phyloP scores from a whole-genome alignment of 176 grass and related monocot species.

The Paspalum vaginatum region DNA sequence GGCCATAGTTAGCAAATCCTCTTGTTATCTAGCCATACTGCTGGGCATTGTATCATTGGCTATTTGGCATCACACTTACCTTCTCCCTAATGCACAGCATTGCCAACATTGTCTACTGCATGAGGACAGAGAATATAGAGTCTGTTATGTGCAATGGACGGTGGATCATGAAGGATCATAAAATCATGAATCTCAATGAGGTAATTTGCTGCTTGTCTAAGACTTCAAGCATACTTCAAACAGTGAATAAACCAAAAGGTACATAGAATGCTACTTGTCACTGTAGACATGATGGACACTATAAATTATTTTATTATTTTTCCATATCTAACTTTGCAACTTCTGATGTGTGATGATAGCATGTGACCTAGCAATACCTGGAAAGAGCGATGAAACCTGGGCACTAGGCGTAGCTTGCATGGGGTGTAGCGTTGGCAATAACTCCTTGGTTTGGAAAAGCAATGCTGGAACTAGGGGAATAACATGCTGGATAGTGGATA shows the following conservation, averaged over 20 bases:
- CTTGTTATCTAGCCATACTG: not conserved
- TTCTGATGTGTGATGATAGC: not conserved
- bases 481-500: not conserved
- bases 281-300: not conserved
- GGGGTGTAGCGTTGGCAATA: not conserved
- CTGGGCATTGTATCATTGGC: not conserved
- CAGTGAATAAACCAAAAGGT: not conserved
- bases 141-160: conserved; percentile 64
- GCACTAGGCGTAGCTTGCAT: not conserved
- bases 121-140: conserved; percentile 60
- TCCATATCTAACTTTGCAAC: not conserved
- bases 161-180: conserved; percentile 59
- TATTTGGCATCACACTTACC: not conserved
- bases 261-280: not conserved
- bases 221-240: not conserved
- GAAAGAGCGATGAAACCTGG: not conserved
- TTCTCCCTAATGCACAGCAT: conserved; percentile 22
- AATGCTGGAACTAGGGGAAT: not conserved
- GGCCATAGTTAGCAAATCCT: not conserved
- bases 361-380: not conserved
- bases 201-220: conserved; percentile 32
- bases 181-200: conserved; percentile 53
- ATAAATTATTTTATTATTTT: not conserved
- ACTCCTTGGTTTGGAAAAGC: not conserved
- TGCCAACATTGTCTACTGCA: conserved; percentile 61